Base-by-base conservation (phyloP, 345 rosid genomes). In the Hypericum perforatum region DNA sequence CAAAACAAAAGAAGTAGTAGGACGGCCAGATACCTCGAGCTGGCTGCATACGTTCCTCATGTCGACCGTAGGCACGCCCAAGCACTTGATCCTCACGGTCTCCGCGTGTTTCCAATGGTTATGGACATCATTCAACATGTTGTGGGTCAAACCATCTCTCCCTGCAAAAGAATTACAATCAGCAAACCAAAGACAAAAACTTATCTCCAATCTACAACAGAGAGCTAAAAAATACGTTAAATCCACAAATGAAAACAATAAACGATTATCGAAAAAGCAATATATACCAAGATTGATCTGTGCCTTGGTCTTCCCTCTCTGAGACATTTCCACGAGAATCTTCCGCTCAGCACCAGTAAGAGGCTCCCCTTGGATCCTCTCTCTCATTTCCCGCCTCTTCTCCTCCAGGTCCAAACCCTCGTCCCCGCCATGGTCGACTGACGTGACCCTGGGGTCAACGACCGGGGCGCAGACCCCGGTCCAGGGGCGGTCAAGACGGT, bases 61-160 rank as follows among this genome's bases (percentile, higher is more conserved):
- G 55, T 89, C 85, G 41, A 92, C 84, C 5, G 98, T 92, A 0
- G 89, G 84, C 45, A 89, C 89, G 44, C 97, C 94, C 32, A 92
- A 77, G 62, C 94, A 88, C 78, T 75, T 85, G 42, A 92, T 71
- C 65, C 98, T 80, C 57, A 85, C 87, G 6, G 91, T 91, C 71
- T 88, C 97, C 37, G 62, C 68, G 59, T 67, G 78, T 66, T 70
- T 78, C 95, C 95, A 92, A 39, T 85, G 83, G 63, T 82, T 85
- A 64, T 83, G 84, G 32, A 92, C 82, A 56, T 88, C 94, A 73
- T 88, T 80, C 57, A 88, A 65, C 98, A 92, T 92, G 59, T 85
- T 92, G 68, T 92, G 95, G 45, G 97, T 92, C 69, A 92, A 84
- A 44, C 95, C 97, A 72, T 88, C 97, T 76, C 98, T 69, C 60